Base-by-base conservation (phyloP, 352 stramenopile species). In the Phytopythium mirpurense region DNA sequence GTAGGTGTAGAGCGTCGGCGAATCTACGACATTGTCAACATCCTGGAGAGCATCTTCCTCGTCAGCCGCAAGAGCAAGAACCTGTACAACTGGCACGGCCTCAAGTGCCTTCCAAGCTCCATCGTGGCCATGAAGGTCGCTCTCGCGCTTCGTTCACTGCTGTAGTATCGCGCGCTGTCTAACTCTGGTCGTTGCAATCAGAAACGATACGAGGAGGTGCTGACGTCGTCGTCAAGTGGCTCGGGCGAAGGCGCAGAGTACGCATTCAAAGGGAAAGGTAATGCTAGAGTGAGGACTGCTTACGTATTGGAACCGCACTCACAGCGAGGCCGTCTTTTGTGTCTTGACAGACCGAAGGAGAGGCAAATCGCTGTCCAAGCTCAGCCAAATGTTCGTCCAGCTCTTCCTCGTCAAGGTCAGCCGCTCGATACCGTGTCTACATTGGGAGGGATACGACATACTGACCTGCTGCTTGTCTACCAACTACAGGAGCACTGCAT, bases 11-110 rank as follows among this genome's bases (percentile, higher is more conserved):
- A 98, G 64, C 79, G 96, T 40, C 78, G 96, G 37, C 74, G 96
- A 18, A 98, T 99, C 50, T 99, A 99, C 64, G 96, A 99, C 68
- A 97, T 99, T 40, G 93, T 99, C 45, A 99, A 99, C 65, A 98
- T 99, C 66, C 75, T 99, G 27, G 95, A 98, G 64, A 96, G 86
- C 47, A 88, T 99, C 37, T 77, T 93, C 31, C 86, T 99, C 26
- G 93, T 98, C 6, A 94, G 78, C 27, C 90, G 95, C n/a, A 94
- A 98, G 57, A 93, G 90, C 55, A 98, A 98, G 69, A 99, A 98
- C 60, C 83, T 96, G 2, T 99, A 99, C 77, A 89, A 91, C 45
- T 96, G 86, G 86, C 83, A 95, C 48, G 86, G 86, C 11, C 57
- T 93, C 9, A 54, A 63, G 23, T 81, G 73, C 5, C 69, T 96